These are phyloP conservation scores for Cladosporium velox DNA, from an alignment of 2,329 filamentous ascomycete species.

Conservation along the genomic window DNA sequence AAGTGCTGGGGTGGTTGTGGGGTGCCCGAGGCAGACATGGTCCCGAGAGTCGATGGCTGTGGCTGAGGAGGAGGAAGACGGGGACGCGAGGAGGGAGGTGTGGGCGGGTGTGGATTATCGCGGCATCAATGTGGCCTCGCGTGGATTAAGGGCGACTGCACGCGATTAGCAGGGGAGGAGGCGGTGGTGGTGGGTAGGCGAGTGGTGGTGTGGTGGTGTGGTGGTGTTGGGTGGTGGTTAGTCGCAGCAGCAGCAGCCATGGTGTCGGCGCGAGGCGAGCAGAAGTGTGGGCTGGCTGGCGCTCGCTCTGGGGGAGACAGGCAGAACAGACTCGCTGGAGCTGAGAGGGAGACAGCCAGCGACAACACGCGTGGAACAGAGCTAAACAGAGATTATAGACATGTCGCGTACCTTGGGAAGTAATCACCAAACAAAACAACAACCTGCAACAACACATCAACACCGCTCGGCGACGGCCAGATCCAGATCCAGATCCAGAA, in stretches of 20 bases:
- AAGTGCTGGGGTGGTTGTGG: conserved; percentile 17
- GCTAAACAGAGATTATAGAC: background rate
- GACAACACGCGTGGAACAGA: background rate
- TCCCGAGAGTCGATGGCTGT: conserved; percentile 2
- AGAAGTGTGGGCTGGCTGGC: conserved; percentile 8
- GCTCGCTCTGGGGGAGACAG: conserved; percentile 7
- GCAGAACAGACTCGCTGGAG: background rate
- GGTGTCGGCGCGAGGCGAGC: background rate
- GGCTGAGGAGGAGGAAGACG: background rate
- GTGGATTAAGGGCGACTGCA: background rate
- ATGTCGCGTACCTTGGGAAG: background rate
- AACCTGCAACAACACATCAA: conserved; percentile 5
- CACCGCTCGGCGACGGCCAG: background rate
- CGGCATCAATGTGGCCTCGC: conserved; percentile 15
- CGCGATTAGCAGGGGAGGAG: conserved; percentile 11
- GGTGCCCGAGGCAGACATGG: conserved; percentile 22
- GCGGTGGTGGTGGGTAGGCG: conserved; percentile 7
- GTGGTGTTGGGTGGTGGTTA: background rate
- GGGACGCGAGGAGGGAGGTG: conserved; percentile 10
- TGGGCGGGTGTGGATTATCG: conserved; percentile 9
- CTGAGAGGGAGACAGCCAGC: background rate
- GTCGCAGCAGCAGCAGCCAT: conserved; percentile 5
- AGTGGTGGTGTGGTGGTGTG: conserved; percentile 7
- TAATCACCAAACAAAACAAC: background rate
- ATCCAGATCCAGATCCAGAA: background rate